Evolutionary conservation across 1,284 basidiomycete species (phyloP).

Genomic region (Cryptococcus sp.): DNA sequence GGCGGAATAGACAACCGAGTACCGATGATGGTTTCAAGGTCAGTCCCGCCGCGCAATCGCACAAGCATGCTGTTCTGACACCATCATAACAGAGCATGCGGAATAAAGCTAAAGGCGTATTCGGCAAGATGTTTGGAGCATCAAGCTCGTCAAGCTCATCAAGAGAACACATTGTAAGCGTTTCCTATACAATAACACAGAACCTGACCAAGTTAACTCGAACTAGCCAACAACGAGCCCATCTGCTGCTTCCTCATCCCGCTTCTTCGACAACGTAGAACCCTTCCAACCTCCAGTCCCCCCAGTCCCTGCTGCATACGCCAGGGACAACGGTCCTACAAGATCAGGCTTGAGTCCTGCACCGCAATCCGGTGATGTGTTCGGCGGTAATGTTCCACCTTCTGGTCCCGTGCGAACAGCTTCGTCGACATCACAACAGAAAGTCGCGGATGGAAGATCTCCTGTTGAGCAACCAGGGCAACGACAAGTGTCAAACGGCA

Average conservation of each 20-base stretch:
- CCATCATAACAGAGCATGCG: constrained; percentile 33
- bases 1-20: constrained; percentile 24
- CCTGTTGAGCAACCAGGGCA: constrained; percentile 10
- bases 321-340: background rate
- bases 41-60: constrained; percentile 8
- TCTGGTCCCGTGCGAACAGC: constrained; percentile 1
- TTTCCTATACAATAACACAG: no score
- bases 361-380: constrained; percentile 11
- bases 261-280: constrained; percentile 6
- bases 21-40: constrained; percentile 40
- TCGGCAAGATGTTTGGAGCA: constrained; percentile 51
- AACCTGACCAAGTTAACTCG: background rate
- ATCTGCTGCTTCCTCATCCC: constrained; percentile 11
- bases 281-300: constrained; percentile 16
- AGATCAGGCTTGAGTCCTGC: constrained; percentile 12
- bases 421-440: background rate
- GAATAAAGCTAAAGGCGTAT: constrained; percentile 47
- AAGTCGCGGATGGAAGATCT: constrained; percentile 1
- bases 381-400: constrained; percentile 5
- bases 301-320: constrained; percentile 19
- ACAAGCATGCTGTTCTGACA: background rate
- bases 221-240: constrained; percentile 10
- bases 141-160: constrained; percentile 11
- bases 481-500: constrained; percentile 6
- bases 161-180: constrained; percentile 15